These are phyloP conservation scores for Penicillium sp. DNA, from an alignment of 2,329 filamentous ascomycete species.

Conservation along the genomic window DNA sequence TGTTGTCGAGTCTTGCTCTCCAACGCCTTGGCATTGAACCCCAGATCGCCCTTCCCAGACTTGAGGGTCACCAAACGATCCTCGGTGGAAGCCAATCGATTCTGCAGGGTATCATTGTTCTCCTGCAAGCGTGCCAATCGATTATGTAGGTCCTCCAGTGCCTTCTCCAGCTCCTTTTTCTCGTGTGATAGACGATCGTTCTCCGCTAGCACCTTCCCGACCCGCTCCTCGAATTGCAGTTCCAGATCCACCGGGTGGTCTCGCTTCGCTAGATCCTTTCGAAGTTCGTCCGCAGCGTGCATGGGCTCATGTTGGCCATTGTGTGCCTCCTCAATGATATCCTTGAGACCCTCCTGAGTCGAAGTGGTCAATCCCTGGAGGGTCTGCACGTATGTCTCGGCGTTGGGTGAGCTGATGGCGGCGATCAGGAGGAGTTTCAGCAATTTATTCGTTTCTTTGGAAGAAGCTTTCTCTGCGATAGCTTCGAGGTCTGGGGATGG, in stretches of 20 bases:
- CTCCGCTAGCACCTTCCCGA: conserved; percentile 50
- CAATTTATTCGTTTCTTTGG: conserved; percentile 53
- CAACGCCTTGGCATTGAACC: conserved; percentile 47
- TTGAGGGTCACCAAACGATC: conserved; percentile 55
- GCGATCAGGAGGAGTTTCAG: conserved; percentile 64
- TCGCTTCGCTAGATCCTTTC: conserved; percentile 34
- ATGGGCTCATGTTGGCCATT: conserved; percentile 41
- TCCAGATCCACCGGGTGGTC: conserved; percentile 45
- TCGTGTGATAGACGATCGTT: conserved; percentile 61
- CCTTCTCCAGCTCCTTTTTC: conserved; percentile 51
- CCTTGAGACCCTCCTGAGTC: conserved; percentile 48
- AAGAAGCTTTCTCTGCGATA: conserved; percentile 46
- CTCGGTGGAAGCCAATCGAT: conserved; percentile 47
- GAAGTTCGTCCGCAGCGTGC: conserved; percentile 39
- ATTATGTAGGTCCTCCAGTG: conserved; percentile 57
- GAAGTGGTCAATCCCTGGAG: conserved; percentile 45
- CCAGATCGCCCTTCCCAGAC: conserved; percentile 48
- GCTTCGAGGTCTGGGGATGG: conserved; percentile 48
- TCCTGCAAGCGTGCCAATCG: conserved; percentile 59
- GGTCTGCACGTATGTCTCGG: conserved; percentile 55
- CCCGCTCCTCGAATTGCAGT: conserved; percentile 50
- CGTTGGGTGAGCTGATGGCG: conserved; percentile 61
- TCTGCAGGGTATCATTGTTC: conserved; percentile 49
- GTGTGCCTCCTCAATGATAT: conserved; percentile 49
- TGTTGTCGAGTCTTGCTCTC: conserved; percentile 60